Evolutionary conservation across 2,329 filamentous ascomycete genomes (phyloP), one percentile per base, ranked within the genome.

Genomic region (Fusarium phyllophilum): DNA sequence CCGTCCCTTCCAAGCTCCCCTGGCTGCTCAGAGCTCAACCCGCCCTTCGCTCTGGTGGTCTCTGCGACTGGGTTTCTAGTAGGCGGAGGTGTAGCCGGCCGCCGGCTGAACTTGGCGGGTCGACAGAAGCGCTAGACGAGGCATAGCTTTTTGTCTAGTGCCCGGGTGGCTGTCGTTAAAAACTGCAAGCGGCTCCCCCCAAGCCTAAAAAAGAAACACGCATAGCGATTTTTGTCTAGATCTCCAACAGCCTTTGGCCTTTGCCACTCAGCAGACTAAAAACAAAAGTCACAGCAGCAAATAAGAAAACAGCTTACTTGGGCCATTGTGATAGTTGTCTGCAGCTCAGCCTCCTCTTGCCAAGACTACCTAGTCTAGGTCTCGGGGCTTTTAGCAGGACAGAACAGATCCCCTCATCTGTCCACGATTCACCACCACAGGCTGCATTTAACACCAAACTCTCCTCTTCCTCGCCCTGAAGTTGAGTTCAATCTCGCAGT

Each of bases 121-220:
- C 57, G 68, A 62, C 34, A 69, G 39, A 63, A 49, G 58, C 72
- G 65, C 72, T 73, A 75, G 65, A 29, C 51, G 31, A 46, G 66
- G 51, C 54, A 45, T 70, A 70, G 58, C 51, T 48, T 36, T 49
- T 48, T 26, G 46, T 41, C 63, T 73, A 66, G 69, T 48, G 62
- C 52, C 69, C 61, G 73, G 66, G 69, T 73, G 69, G 69, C 59
- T 67, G 59, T 71, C 49, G 72, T 70, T 75, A 68, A 70, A 72
- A 75, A 73, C 72, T 75, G 69, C 72, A 73, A 68, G 69, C 73
- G 73, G 73, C 64, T 75, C 61, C 73, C 52, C 66, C 55, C 57
- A 70, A 34, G 51, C 73, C 73, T 52, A 73, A 75, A 75, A 75
- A 75, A 75, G 69, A 68, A 75, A 70, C 70, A 74, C 67, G n/a